Percentiles rank a stretch among this genome's conserved stretches.
Conservation (phyloP, 345 rosid species). For the Hypericum androsaemum region DNA sequence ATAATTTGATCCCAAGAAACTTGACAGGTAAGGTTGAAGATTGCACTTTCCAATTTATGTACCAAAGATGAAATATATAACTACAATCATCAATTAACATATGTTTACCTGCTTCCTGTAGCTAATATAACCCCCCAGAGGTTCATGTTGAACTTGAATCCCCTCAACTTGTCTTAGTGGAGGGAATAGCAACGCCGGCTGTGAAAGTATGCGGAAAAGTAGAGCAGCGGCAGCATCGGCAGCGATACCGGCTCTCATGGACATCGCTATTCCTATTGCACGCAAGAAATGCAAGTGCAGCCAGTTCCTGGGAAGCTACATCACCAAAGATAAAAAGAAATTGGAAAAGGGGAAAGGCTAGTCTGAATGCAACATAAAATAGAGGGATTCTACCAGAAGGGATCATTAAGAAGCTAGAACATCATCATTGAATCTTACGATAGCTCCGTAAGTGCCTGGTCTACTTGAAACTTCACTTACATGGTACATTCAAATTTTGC, state of each 20-base stretch:
- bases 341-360: not conserved
- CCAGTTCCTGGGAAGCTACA: conserved; percentile 96
- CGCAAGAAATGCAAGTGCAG: conserved; percentile 98
- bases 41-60: no score
- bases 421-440: no score
- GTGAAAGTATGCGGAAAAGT: conserved; percentile 87
- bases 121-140: conserved; percentile 59
- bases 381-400: no score
- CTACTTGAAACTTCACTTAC: no score
- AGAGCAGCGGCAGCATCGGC: conserved; percentile 99
- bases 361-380: not conserved
- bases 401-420: no score
- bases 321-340: conserved; percentile 19
- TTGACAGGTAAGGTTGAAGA: no score
- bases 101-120: conserved; percentile 70
- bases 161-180: conserved; percentile 92
- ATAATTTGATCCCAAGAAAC: conserved; percentile 12
- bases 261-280: conserved; percentile 96
- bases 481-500: no score
- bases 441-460: no score
- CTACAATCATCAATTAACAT: no score
- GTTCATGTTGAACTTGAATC: conserved; percentile 62
- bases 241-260: conserved; percentile 96
- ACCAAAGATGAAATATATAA: no score
- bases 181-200: conserved; percentile 94